Evolutionary conservation across 805 yeast genomes (phyloP).

Genomic region (Cyberlindnera euphorbiae): DNA sequence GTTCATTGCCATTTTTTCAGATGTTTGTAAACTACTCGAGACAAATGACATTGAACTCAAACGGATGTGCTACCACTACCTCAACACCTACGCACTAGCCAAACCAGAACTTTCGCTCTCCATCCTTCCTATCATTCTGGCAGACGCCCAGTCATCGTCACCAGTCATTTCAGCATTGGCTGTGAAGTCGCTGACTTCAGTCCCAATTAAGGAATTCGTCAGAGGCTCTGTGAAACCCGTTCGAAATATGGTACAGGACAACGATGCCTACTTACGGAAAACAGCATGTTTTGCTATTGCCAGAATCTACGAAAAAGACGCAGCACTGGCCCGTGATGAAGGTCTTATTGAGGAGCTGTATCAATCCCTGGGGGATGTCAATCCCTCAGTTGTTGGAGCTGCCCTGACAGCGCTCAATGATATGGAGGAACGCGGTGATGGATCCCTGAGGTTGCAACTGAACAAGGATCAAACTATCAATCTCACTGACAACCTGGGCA

Average conservation of each 20-base stretch:
- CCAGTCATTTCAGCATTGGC: conserved; percentile 56
- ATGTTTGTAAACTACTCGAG: conserved; percentile 49
- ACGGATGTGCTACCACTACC: conserved; percentile 63
- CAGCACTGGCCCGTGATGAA: conserved; percentile 37
- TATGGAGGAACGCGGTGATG: conserved; percentile 52
- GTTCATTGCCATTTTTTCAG: conserved; percentile 61
- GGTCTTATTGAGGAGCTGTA: conserved; percentile 47
- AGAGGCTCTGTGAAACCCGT: conserved; percentile 40
- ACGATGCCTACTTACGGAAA: conserved; percentile 58
- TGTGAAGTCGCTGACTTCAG: conserved; percentile 55
- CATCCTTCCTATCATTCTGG: conserved; percentile 49
- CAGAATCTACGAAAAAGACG: conserved; percentile 55
- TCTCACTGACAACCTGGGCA: conserved; percentile 31
- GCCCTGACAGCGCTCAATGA: conserved; percentile 64
- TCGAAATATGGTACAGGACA: conserved; percentile 36
- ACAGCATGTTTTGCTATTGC: conserved; percentile 69
- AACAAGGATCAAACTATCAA: conserved; percentile 43
- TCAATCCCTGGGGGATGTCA: conserved; percentile 48
- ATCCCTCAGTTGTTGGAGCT: conserved; percentile 61
- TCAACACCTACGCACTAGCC: conserved; percentile 54
- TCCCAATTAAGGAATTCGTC: conserved; percentile 49
- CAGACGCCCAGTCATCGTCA: conserved; percentile 45
- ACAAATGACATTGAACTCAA: conserved; percentile 64
- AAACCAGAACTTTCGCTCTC: conserved; percentile 52
- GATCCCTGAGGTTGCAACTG: conserved; percentile 44